Percentiles rank a stretch among this genome's conserved stretches.
Evolutionary conservation across 352 stramenopile genomes (phyloP).

Genomic region (Globisporangium paddicum): DNA sequence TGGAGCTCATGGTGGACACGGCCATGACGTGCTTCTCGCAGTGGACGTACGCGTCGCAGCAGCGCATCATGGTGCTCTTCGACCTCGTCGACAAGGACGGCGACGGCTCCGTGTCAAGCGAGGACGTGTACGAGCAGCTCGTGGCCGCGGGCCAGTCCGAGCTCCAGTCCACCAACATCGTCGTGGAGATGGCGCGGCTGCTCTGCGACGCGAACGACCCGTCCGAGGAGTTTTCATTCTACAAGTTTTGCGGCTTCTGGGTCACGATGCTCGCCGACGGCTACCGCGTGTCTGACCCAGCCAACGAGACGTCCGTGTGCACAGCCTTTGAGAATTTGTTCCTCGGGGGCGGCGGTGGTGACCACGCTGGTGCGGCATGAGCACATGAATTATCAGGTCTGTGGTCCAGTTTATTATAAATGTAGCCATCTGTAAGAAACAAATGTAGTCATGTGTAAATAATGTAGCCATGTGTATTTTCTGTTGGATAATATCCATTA

Average conservation of each 20-base stretch:
- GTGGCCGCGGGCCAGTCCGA: slow-evolving; percentile 25
- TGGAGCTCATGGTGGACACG: slow-evolving; percentile 45
- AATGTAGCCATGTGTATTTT: too few species aligned
- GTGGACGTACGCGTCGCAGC: slow-evolving; percentile 28
- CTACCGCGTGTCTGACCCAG: slow-evolving; percentile 30
- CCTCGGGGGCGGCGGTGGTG: slow-evolving; percentile 10
- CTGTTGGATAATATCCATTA: too few species aligned
- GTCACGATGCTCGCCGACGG: slow-evolving; percentile 44
- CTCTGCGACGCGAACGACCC: slow-evolving; percentile 38
- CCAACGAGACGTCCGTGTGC: slow-evolving; percentile 35
- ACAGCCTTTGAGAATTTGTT: slow-evolving; percentile 36
- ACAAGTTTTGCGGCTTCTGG: slow-evolving; percentile 49
- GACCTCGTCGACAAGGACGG: slow-evolving; percentile 38
- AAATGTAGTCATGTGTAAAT: too few species aligned
- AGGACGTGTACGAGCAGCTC: slow-evolving; percentile 41
- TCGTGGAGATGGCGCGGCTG: slow-evolving; percentile 33
- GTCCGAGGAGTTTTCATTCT: slow-evolving; percentile 49
- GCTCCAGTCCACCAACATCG: slow-evolving; percentile 27
- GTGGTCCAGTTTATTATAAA: too few species aligned
- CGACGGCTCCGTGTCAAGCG: slow-evolving; percentile 42
- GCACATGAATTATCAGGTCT: too few species aligned
- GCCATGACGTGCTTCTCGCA: slow-evolving; percentile 40
- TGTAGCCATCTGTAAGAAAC: too few species aligned
- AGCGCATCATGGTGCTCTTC: slow-evolving; percentile 34
- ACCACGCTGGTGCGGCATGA: background rate